A percentile compares a stretch with the other conserved stretches of the same genome.
Evolutionary conservation across 2,329 filamentous ascomycete genomes (phyloP).

Genomic region (Colletotrichum coccodes): DNA sequence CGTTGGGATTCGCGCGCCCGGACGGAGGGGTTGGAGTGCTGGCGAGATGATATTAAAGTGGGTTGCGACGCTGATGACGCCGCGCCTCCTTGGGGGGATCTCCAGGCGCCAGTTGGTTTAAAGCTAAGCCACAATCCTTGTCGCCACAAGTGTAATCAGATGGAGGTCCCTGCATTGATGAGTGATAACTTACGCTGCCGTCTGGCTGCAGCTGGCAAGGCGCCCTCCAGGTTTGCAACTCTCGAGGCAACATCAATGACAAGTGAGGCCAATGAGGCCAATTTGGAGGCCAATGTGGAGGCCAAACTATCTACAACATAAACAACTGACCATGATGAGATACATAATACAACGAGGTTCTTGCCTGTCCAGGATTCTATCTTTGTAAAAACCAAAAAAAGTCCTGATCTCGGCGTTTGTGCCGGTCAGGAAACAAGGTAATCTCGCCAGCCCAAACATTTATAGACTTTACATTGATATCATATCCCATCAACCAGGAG

Average conservation of each 20-base stretch:
- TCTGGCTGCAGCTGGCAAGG: not conserved
- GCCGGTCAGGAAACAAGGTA: not conserved
- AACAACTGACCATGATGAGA: not conserved
- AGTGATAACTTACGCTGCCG: no score
- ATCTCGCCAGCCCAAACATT: no score
- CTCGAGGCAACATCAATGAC: not conserved
- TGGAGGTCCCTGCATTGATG: slow-evolving; percentile 11
- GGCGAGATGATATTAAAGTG: slow-evolving; percentile 34
- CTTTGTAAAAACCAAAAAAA: not conserved
- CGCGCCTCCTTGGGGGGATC: slow-evolving; percentile 13
- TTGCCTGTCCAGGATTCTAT: no score
- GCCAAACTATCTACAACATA: not conserved
- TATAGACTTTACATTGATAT: not conserved
- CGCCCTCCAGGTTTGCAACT: not conserved
- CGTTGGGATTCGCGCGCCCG: slow-evolving; percentile 22
- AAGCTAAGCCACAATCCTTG: slow-evolving; percentile 27
- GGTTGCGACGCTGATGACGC: slow-evolving; percentile 36
- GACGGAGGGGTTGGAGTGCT: slow-evolving; percentile 32
- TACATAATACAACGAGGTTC: not conserved
- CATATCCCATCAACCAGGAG: not conserved
- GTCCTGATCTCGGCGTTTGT: not conserved
- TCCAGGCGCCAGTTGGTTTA: slow-evolving; percentile 11
- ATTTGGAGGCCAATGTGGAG: slow-evolving; percentile 10
- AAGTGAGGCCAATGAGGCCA: slow-evolving; percentile 12
- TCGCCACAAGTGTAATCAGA: slow-evolving; percentile 22